Evolutionary conservation across 345 rosid genomes (phyloP).

Genomic region (Eucalyptus urophylla): DNA sequence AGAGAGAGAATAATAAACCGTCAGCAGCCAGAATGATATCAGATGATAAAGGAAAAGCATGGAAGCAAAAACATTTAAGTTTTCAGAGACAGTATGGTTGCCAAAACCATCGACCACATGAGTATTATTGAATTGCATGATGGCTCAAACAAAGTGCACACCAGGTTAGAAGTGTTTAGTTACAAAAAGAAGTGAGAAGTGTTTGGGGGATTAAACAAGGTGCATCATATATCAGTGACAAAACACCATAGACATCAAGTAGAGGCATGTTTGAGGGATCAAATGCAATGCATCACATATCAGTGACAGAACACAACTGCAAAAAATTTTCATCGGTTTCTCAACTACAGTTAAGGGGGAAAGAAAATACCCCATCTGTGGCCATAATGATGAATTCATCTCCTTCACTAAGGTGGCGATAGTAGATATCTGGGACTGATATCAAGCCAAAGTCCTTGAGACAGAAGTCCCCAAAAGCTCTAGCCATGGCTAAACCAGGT

Average conservation of each 20-base stretch:
- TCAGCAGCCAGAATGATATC: not conserved
- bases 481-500: constrained; percentile 98
- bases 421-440: constrained; percentile 74
- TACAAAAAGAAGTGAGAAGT: not conserved
- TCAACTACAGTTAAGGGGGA: not conserved
- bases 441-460: constrained; percentile 95
- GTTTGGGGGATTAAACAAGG: not conserved
- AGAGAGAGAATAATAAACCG: not conserved
- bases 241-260: not conserved
- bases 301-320: not conserved
- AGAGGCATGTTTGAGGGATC: not conserved
- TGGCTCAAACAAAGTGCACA: not conserved
- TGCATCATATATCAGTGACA: not conserved
- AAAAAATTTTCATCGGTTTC: not conserved
- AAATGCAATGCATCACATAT: not conserved
- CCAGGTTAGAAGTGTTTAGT: not conserved
- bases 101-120: not conserved
- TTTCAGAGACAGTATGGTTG: not conserved
- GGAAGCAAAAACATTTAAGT: not conserved
- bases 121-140: not conserved
- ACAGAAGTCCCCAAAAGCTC: constrained; percentile 99
- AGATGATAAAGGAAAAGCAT: not conserved
- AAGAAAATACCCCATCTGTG: constrained; percentile 70
- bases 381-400: constrained; percentile 88
- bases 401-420: constrained; percentile 47